Evolutionary conservation across 306 rosid species (phyloP), one percentile per base, ranked within the genome.

Genomic region (Pyrus pyrifolia): DNA sequence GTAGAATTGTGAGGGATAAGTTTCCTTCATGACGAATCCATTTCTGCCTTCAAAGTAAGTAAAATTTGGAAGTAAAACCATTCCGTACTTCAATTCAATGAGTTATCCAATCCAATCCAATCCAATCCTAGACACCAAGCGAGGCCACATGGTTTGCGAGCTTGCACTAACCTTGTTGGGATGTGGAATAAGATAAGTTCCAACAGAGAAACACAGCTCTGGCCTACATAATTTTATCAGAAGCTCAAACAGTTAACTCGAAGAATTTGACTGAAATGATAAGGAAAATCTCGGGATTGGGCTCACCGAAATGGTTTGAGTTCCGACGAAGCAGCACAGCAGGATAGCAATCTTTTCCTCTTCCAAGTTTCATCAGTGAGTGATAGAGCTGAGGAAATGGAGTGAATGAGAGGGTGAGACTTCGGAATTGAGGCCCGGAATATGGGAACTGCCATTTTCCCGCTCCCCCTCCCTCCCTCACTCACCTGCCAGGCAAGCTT

Each of bases 181-280:
- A 81, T 95, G 97, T 71, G 97, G 97, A 85, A 95, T 90, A 51
- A 95, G 87, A 75, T 76, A 88, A 80, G 89, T 84, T 70, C 97
- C 97, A 86, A 92, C 90, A 83, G 82, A 78, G 65, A 92, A 80
- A 17, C 89, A 84, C 62, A 94, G 85, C 77, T 82, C 95, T 49
- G 96, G 86, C 83, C 97, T 94, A 79, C 73, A 86, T 29, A 60
- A 46, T 42, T 42, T 10, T 42, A 42, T 42, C 45, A 9, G 45
- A 17, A 23, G 27, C 61, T 27, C 40, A 2, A 61, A 18, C 11
- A 6, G 30, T 3, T 60, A 17, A 74, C 45, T 8, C 25, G 31
- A 3, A 22, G 53, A 21, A 12, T 19, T 38, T 29, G 23, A 74
- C 31, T 74, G 22, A 72, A 4, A 25, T 67, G 12, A 14, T 67